Conservation (phyloP, 2,329 filamentous ascomycete species). For the Diaporthe aspalathi region DNA sequence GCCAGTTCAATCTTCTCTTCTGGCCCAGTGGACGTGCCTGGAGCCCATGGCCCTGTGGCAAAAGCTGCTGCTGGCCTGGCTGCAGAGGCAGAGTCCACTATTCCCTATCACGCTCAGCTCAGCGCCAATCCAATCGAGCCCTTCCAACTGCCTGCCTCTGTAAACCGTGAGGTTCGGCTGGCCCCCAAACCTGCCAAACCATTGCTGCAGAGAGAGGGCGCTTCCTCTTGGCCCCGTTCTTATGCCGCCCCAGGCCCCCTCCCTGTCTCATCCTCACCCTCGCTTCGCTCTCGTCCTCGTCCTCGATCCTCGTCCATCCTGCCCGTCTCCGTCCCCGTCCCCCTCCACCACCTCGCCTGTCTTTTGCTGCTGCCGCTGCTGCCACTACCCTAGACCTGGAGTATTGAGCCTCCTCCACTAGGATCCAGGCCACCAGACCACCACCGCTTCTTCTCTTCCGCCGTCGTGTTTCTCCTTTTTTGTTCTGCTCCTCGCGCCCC, state of each 20-base stretch:
- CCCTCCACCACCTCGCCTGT: not conserved
- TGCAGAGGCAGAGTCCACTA: too few relatives aligned
- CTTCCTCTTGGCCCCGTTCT: constrained; percentile 23
- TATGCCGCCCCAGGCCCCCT: not conserved
- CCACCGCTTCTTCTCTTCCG: constrained; percentile 12
- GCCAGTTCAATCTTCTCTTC: too few relatives aligned
- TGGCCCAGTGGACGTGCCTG: too few relatives aligned
- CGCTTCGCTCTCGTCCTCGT: constrained; percentile 12
- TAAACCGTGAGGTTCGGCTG: not conserved
- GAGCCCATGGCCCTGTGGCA: too few relatives aligned
- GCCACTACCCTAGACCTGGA: constrained; percentile 1
- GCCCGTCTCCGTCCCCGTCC: not conserved
- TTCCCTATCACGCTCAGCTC: not conserved
- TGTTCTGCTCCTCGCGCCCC: constrained; percentile 1
- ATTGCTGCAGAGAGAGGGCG: constrained; percentile 12
- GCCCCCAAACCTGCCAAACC: constrained; percentile 25
- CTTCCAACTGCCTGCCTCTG: constrained; percentile 8
- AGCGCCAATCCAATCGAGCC: constrained; percentile 21
- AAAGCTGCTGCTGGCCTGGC: too few relatives aligned
- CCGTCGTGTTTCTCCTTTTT: constrained; percentile 18
- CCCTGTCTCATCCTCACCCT: constrained; percentile 26
- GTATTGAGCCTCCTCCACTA: too few relatives aligned
- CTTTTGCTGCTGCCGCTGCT: not conserved
- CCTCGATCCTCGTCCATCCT: constrained; percentile 15
- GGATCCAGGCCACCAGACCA: constrained; percentile 8